Evolutionary conservation across 176 grass and related monocot species (phyloP), one percentile per base, ranked within the genome.

Genomic region (Rhynchospora breviuscula): DNA sequence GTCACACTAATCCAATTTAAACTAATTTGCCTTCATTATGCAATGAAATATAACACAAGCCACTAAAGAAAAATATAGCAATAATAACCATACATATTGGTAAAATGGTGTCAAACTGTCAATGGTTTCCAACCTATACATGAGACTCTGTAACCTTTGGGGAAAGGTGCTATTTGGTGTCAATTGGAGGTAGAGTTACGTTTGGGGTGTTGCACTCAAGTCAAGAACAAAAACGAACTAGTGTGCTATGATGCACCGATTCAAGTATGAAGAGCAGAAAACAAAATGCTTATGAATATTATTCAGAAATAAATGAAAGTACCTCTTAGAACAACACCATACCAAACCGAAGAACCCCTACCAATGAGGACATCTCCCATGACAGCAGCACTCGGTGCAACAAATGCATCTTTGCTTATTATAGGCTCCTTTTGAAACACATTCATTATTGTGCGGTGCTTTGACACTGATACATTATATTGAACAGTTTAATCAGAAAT

Each of bases 281-380:
- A 21, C 22, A 9, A 26, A 56, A 7, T 53, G 44, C 22, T 56
- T 77, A 76, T 76, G 49, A 52, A 52, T 52, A 52, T 10, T 67
- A 6, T 17, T 79, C 15, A 22, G 17, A 15, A 62, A 69, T 3
- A 79, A 79, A 35, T 29, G 67, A 7, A 52, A 52, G 49, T 98
- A 98, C 95, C 95, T 98, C 95, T 94, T 81, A 98, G 86, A 82
- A 98, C 72, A 63, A 90, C 94, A 76, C 95, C 95, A 33, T 98
- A 98, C 92, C 95, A 98, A 90, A 98, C 89, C 33, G 95, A 98
- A 23, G 95, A 94, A 82, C 89, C 90, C 74, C 85, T 87, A 48
- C 95, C 95, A 44, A 98, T 90, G 88, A 90, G 81, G 63, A 98
- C 95, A 84, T 98, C 95, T 67, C 95, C 95, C 86, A 98, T 94